These are phyloP conservation scores for Daldinia decipiens DNA, from an alignment of 495 filamentous ascomycete genomes.

Conservation along the genomic window DNA sequence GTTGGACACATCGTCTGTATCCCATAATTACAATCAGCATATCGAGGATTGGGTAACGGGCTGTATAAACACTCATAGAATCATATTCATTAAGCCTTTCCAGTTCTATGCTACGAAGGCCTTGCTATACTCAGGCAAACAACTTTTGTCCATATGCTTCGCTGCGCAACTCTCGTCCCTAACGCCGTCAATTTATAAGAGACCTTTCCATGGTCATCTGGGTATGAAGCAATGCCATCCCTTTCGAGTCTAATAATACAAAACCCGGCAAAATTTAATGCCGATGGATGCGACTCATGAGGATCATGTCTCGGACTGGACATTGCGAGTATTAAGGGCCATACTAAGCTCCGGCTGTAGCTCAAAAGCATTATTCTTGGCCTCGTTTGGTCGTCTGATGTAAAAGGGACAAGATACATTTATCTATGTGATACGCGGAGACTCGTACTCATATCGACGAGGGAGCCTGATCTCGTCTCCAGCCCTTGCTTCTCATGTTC, in stretches of 20 bases:
- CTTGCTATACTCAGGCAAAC: conserved; percentile 17
- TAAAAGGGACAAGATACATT: not conserved
- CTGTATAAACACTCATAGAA: conserved; percentile 14
- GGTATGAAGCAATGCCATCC: conserved; percentile 4
- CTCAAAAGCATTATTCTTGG: not conserved
- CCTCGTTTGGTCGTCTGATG: not conserved
- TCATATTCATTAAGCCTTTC: conserved; percentile 28
- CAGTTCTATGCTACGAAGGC: conserved; percentile 21
- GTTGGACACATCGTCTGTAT: not conserved
- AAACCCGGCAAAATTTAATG: conserved; percentile 4
- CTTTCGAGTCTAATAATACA: conserved; percentile 26
- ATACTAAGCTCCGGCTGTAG: not conserved
- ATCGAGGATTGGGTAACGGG: not conserved
- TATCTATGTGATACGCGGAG: not conserved
- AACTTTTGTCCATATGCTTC: conserved; percentile 9
- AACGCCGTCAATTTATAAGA: conserved; percentile 20
- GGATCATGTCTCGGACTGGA: not conserved
- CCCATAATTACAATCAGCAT: not conserved
- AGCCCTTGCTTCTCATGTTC: conserved; percentile 86
- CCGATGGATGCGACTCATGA: not conserved
- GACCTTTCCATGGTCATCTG: conserved; percentile 12
- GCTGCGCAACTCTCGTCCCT: conserved; percentile 6
- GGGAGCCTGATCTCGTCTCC: conserved; percentile 74
- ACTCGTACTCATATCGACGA: conserved; percentile 50
- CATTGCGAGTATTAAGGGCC: not conserved